Evolutionary conservation across 2,329 filamentous ascomycete genomes (phyloP).

Genomic region (Colletotrichum tropicicola): DNA sequence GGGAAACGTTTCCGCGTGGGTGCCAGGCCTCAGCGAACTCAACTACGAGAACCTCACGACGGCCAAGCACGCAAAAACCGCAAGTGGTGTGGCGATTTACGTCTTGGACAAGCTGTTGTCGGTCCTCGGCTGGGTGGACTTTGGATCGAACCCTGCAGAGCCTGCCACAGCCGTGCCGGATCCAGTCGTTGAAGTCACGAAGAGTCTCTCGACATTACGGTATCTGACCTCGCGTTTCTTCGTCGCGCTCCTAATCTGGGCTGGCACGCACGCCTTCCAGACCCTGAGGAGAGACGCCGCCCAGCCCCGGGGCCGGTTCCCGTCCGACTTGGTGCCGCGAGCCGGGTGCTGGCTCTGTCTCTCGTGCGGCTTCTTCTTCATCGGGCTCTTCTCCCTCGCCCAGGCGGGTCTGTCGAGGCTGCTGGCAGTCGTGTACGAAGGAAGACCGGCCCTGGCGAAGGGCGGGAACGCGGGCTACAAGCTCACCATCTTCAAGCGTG

Average conservation of each 20-base stretch:
- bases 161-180: no score
- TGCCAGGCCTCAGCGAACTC: no score
- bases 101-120: no score
- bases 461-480: neutral
- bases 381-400: neutral
- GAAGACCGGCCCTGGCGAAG: no score
- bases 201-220: neutral
- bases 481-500: neutral
- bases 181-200: no score
- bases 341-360: neutral
- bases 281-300: neutral
- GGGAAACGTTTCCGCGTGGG: no score
- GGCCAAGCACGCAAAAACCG: no score
- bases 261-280: neutral
- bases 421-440: neutral
- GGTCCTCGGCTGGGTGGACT: no score
- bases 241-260: neutral
- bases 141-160: no score
- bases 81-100: no score
- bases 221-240: neutral
- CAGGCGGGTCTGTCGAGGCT: neutral
- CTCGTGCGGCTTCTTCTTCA: neutral
- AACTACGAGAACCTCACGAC: no score
- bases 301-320: neutral
- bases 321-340: neutral